Evolutionary conservation across 805 yeast species (phyloP).

Genomic region (Hemisphaericaspora nanyangensis): DNA sequence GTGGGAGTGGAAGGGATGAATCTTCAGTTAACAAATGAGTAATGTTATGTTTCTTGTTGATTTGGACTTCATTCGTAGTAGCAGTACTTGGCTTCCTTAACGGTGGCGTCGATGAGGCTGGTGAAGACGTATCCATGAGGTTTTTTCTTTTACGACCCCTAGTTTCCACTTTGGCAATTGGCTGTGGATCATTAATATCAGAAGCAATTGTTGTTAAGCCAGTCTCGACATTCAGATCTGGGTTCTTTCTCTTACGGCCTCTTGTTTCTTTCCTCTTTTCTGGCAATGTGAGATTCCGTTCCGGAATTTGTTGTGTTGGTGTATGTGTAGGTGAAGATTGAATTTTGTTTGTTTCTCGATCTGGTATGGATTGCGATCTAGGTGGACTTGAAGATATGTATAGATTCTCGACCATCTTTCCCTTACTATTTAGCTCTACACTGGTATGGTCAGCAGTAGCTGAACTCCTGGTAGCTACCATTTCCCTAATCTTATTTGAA

Average conservation of each 20-base stretch:
- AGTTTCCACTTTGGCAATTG: slow-evolving; percentile 1
- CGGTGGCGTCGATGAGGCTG: not conserved
- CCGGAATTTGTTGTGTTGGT: too few species aligned
- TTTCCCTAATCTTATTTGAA: too few species aligned
- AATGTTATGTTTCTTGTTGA: slow-evolving; percentile 6
- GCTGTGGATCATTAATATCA: not conserved
- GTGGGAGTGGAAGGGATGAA: slow-evolving; percentile 1
- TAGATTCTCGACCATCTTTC: slow-evolving; percentile 1
- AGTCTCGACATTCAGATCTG: too few species aligned
- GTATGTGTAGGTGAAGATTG: too few species aligned
- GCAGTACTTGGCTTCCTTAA: too few species aligned
- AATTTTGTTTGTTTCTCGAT: not conserved
- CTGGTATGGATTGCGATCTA: not conserved
- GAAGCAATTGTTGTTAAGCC: not conserved
- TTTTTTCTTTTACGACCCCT: slow-evolving; percentile 4
- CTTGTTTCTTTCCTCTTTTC: slow-evolving; percentile 5
- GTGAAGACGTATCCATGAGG: not conserved
- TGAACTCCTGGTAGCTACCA: slow-evolving; percentile 9
- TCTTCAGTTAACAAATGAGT: slow-evolving; percentile 8
- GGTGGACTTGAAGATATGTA: not conserved
- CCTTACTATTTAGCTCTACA: slow-evolving; percentile 7
- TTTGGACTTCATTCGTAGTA: too few species aligned
- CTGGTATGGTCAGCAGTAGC: not conserved
- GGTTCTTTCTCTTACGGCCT: slow-evolving; percentile 8
- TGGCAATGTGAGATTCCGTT: not conserved